Percentiles rank a stretch among this genome's conserved stretches.
phyloP scores from a whole-genome alignment of 2,329 filamentous ascomycete species.

The Blumeria graminis region DNA sequence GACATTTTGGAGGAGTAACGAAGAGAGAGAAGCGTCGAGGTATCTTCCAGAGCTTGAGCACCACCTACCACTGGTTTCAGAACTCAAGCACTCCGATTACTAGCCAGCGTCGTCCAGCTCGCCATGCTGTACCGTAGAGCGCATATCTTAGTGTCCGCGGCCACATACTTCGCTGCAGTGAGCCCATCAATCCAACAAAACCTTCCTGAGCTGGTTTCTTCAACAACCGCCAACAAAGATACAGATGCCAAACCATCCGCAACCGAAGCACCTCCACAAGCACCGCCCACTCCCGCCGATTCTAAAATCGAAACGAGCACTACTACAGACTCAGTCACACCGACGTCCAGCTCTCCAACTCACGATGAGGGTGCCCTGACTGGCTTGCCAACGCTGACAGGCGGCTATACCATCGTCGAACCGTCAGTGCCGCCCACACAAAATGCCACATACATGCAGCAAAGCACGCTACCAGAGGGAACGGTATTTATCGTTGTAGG shows the following conservation, averaged over 20 bases:
- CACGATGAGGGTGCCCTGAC: conserved; percentile 5
- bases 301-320: not conserved
- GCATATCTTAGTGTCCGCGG: no score
- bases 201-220: no score
- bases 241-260: not conserved
- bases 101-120: no score
- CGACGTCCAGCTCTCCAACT: not conserved
- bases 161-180: no score
- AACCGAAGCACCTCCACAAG: not conserved
- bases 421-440: conserved; percentile 60
- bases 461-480: conserved; percentile 64
- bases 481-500: conserved; percentile 94
- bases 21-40: no score
- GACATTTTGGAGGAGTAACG: no score
- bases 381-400: conserved; percentile 27
- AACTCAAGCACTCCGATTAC: not conserved
- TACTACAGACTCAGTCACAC: not conserved
- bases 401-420: conserved; percentile 39
- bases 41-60: no score
- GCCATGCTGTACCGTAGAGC: no score
- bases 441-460: conserved; percentile 78
- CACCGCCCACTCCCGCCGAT: not conserved
- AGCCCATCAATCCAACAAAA: no score
- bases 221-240: not conserved
- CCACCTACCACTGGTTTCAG: not conserved